Base-by-base conservation (phyloP, 78 protist species). In the Dictyostelium purpureum region DNA sequence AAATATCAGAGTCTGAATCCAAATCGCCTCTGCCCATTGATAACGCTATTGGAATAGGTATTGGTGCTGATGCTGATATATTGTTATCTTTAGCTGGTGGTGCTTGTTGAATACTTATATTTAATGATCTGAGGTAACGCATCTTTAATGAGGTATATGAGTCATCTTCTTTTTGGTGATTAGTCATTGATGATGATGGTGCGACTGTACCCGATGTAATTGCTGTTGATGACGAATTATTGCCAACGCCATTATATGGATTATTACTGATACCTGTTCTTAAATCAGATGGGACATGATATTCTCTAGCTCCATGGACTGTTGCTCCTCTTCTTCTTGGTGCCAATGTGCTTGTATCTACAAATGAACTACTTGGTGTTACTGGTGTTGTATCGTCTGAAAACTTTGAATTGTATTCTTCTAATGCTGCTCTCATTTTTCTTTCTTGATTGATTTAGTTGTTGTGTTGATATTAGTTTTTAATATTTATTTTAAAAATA, bases 11-110 rank as follows among this genome's bases (percentile, higher is more conserved):
- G 5, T 37, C 52, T 31, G 40, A 26, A 21, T 79, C 88, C 18
- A 61, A 83, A 42, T 83, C 90, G 5, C 65, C 80, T 7, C 33
- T 35, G 1, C 45, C 66, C 38, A 47, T 28, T 35, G 69, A 31
- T 2, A 79, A n/a, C 0, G 90, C 79, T n/a, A 83, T 83, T 5
- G 90, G 90, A 21, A 83, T 83, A 21, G 90, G 90, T 16, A 83
- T 83, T 4, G 90, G 90, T 28, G 90, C 90, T n/a, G 90, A 83
- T 10, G 90, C 90, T 31, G 90, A 83, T 6, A 83, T 59, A 49
- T 83, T 77, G 4, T 31, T 38, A 19, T 83, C 90, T 43, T 83
- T 83, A 4, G 59, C 14, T 21, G 80, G 52, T 11, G 89, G 43
- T 40, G 54, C 54, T 69, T 69, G 76, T 75, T 47, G 38, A 19